A percentile compares a stretch with the other conserved stretches of the same genome.
These are phyloP conservation scores for Wallacemonas sp. DNA, from an alignment of 208 protist genomes.

Conservation along the genomic window DNA sequence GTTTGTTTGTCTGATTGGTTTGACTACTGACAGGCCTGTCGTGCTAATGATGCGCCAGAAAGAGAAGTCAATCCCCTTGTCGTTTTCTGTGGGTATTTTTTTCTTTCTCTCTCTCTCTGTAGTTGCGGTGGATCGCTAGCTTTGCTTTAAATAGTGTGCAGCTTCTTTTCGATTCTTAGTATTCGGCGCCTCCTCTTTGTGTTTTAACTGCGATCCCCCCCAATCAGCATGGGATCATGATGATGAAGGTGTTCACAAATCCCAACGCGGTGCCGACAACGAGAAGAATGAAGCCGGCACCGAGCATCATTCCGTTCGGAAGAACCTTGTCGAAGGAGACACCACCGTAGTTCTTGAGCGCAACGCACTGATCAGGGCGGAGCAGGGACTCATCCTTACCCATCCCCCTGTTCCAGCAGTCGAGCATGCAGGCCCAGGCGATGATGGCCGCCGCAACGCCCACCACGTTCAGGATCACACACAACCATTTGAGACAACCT, in stretches of 20 bases:
- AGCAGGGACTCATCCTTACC: not conserved
- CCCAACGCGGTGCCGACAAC: constrained; percentile 26
- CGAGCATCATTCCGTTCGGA: constrained; percentile 28
- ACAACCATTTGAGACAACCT: constrained; percentile 31
- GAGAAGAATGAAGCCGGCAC: constrained; percentile 45
- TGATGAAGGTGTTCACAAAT: constrained; percentile 38
- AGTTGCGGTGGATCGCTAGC: no score
- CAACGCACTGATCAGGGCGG: constrained; percentile 15
- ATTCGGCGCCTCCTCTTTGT: not conserved
- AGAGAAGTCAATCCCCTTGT: no score
- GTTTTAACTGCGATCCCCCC: not conserved
- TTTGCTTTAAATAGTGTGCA: not conserved
- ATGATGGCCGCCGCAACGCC: constrained; percentile 18
- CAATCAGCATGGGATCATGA: constrained; percentile 29
- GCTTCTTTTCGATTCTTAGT: not conserved
- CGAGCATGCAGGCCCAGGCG: constrained; percentile 37
- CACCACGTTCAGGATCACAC: constrained; percentile 31
- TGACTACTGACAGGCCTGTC: no score
- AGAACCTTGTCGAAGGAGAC: constrained; percentile 3
- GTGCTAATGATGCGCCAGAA: no score
- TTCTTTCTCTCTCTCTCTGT: not conserved
- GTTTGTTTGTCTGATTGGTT: not conserved
- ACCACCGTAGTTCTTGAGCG: constrained; percentile 23
- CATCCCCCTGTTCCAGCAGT: constrained; percentile 21
- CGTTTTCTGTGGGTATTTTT: no score